Base-by-base conservation (phyloP, 306 rosid species). In the Neltuma alba region DNA sequence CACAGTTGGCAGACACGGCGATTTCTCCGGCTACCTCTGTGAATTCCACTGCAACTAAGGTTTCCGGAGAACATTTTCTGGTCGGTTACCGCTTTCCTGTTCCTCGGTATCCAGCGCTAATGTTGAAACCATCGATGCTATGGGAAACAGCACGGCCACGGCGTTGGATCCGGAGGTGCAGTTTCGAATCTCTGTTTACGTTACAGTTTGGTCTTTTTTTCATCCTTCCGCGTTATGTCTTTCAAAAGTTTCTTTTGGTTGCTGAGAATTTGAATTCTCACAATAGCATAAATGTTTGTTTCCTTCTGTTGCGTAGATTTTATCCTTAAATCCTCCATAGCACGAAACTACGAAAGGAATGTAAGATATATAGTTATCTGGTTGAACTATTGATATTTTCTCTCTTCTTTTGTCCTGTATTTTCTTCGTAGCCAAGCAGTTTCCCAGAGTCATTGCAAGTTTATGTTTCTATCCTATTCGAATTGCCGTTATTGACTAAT, bases 131-230 rank as follows among this genome's bases (percentile, higher is more conserved):
- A 44, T 62, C 68, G 82, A 86, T 78, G 81, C 64, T 80, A 77
- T 28, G 14, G 63, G 62, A 70, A 77, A 70, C 31, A 69, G 77
- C 54, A 50, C 72, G 72, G 33, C 74, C 44, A 80, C 68, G 73
- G 71, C 84, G 13, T n/a, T 2, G 72, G 92, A 89, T 92, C 92
- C 83, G 76, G 85, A 91, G 97, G 98, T 91, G 75, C 55, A 54
- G 52, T 77, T 58, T 82, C 28, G 0, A 15, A 69, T 80, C 70
- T 73, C 81, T 77, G 34, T 62, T 72, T 71, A 2, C 34, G 25
- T 41, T 69, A 1, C 5, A 13, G 37, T 44, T 23, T 16, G 5
- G 16, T 74, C 54, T 36, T 5, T 11, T 21, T 6, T 54, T n/a
- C 9, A 54, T 54, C 73, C 18, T 41, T 63, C 33, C 16, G 8